Base-by-base conservation (phyloP, 2,329 filamentous ascomycete species). In the Didymella arachidicola region DNA sequence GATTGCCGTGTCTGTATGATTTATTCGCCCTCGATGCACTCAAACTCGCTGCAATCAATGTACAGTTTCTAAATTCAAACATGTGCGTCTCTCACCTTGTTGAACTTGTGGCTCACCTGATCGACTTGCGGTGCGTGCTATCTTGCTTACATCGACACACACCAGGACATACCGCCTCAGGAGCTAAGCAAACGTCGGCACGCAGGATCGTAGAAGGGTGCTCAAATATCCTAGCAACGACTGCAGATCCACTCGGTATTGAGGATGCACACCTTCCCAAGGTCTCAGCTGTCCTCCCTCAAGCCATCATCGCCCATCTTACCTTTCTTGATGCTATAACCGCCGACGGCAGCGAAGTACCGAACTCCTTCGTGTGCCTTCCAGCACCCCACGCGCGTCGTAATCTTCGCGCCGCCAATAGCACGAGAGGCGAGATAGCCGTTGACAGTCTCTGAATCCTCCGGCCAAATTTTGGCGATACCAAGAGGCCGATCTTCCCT, bases 391-490 rank as follows among this genome's bases (percentile, higher is more conserved):
- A 58, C 25, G 49, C 29, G 11, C 25, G 42, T 54, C 46, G 42
- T 27, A 51, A 59, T 54, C n/a, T 52, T 36, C 7, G 11, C 11
- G 29, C 44, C 18, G 22, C 49, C 55, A 53, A 53, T 58, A 16
- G 16, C 48, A 25, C 4, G 11, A 22, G 3, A 18, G 5, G n/a
- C 3, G 25, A 22, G 18, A 26, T 30, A 22, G 29, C 36, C 38
- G 26, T 29, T 38, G 29, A 7, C 26, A 32, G 49, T 7, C 22
- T 14, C 18, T 18, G 12, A 32, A 45, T 56, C 53, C 46, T 45
- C 18, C 39, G 22, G n/a, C 27, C 22, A 29, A 6, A 19, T 26
- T n/a, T n/a, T 30, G 36, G 10, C 36, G 22, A 14, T 8, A 1
- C 11, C 41, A 27, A 26, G 14, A 2, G 27, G 41, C 25, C 41